Percentiles rank a stretch among this genome's conserved stretches.
These are phyloP conservation scores for Tricholoma bakamatsutake DNA, from an alignment of 768 basidiomycete species.

Conservation along the genomic window DNA sequence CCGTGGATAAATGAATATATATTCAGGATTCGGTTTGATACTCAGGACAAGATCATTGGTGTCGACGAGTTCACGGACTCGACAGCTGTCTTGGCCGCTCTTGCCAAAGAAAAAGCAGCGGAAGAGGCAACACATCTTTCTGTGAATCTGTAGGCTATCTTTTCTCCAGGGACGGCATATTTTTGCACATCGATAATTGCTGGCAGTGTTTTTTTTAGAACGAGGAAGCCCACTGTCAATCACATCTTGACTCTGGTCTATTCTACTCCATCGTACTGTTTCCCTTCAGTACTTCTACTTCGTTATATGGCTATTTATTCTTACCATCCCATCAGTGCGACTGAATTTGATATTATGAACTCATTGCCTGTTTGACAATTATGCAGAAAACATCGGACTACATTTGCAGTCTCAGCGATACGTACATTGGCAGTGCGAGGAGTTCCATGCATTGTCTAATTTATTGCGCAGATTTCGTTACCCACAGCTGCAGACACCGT, in stretches of 20 bases:
- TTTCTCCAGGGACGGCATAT: neutral
- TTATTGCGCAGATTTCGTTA: neutral
- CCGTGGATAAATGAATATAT: constrained; percentile 16
- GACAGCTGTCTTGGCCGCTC: constrained; percentile 1
- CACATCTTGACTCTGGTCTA: too few relatives aligned
- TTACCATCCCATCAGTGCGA: too few relatives aligned
- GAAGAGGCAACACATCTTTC: constrained; percentile 1
- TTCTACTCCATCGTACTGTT: too few relatives aligned
- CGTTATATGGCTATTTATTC: too few relatives aligned
- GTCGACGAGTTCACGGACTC: constrained; percentile 15
- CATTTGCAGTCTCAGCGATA: too few relatives aligned
- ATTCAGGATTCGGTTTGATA: constrained; percentile 10
- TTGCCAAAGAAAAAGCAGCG: constrained; percentile 7
- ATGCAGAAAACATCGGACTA: too few relatives aligned
- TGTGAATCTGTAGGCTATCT: neutral
- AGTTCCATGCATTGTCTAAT: neutral
- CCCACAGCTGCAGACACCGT: too few relatives aligned
- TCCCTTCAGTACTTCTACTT: too few relatives aligned
- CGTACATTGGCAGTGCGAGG: too few relatives aligned
- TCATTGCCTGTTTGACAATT: neutral
- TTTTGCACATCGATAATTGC: too few relatives aligned
- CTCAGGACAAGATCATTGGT: constrained; percentile 8
- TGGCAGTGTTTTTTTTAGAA: neutral
- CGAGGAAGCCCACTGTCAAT: too few relatives aligned
- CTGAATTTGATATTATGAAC: too few relatives aligned